Conservation (phyloP, 768 basidiomycete species). For the Mycena metata region DNA sequence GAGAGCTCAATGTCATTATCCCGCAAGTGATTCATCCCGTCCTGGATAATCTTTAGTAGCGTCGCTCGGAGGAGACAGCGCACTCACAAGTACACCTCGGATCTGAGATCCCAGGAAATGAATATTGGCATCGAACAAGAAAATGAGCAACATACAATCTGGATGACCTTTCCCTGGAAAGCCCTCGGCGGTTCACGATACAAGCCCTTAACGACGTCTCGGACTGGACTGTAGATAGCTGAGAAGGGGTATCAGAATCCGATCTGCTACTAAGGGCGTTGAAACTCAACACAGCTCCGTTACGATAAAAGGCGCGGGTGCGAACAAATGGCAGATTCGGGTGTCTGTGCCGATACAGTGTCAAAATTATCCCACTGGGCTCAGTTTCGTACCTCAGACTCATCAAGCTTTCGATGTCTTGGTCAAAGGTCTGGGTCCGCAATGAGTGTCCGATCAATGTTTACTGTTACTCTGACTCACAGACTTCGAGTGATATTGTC, state of each 20-base stretch:
- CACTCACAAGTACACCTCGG: conserved; percentile 4
- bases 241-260: background rate
- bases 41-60: background rate
- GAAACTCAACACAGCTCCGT: background rate
- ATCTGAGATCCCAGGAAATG: background rate
- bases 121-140: too few relatives aligned
- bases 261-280: background rate
- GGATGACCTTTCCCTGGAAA: background rate
- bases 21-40: background rate
- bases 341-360: background rate
- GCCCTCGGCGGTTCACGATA: background rate
- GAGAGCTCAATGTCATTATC: background rate
- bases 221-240: background rate
- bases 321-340: conserved; percentile 6
- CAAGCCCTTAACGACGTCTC: background rate
- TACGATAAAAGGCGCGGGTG: background rate
- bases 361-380: background rate
- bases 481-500: background rate
- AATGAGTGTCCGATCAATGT: background rate
- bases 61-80: background rate
- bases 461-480: background rate
- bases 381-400: background rate
- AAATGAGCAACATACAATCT: conserved; percentile 1
- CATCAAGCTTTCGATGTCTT: background rate
- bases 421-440: background rate